Evolutionary conservation across 1,139 yeast genomes (phyloP).

Genomic region (Geotrichum klebahnii): DNA sequence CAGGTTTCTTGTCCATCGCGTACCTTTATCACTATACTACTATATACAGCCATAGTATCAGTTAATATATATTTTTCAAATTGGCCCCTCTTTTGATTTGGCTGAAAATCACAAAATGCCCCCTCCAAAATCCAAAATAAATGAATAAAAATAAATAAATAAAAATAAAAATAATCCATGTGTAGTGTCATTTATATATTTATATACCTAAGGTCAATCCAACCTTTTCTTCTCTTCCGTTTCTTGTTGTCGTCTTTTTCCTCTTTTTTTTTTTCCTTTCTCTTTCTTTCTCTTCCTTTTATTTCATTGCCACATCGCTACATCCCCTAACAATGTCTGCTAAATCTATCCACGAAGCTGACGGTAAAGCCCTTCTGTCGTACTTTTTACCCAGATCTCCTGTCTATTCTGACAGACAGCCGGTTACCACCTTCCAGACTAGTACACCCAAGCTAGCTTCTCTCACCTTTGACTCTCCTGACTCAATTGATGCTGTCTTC

Average conservation of each 20-base stretch:
- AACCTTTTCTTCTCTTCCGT: not conserved
- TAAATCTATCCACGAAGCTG: conserved; percentile 48
- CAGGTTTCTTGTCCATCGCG: too few species aligned
- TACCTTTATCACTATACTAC: too few species aligned
- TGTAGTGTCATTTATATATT: too few species aligned
- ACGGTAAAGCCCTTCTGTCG: conserved; percentile 46
- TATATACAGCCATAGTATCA: not conserved
- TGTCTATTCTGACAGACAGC: conserved; percentile 37
- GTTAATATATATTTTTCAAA: not conserved
- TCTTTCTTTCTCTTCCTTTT: not conserved
- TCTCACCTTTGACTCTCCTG: conserved; percentile 37
- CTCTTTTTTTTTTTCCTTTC: not conserved
- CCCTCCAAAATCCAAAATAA: too few species aligned
- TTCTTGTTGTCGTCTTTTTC: not conserved
- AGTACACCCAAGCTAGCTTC: conserved; percentile 43
- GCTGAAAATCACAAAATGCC: not conserved
- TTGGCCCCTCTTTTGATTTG: not conserved
- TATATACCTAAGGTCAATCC: not conserved
- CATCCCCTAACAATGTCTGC: conserved; percentile 39
- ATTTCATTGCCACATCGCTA: not conserved
- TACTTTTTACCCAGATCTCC: conserved; percentile 44
- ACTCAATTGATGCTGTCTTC: conserved; percentile 37
- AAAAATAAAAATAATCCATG: too few species aligned
- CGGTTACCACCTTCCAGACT: conserved; percentile 38
- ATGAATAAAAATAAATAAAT: not conserved